Conservation (phyloP, 306 rosid species). For the Delonix regia region DNA sequence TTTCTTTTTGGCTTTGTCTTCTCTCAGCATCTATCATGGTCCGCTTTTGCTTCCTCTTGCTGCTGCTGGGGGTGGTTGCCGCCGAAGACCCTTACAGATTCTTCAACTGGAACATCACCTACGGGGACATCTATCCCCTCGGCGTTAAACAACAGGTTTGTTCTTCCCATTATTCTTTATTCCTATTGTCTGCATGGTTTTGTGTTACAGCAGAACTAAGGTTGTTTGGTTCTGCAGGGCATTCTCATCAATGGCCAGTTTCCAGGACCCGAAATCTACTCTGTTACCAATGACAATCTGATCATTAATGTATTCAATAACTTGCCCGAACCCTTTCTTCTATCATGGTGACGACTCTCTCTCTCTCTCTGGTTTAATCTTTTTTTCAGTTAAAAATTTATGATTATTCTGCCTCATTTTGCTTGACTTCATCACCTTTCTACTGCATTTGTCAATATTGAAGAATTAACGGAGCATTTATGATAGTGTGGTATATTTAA, state of each 20-base stretch:
- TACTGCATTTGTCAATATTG: neutral
- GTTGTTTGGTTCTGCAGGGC: neutral
- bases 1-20: neutral
- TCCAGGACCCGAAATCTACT: slow-evolving; percentile 8
- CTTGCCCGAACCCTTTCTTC: slow-evolving; percentile 2
- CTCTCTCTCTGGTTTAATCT: neutral
- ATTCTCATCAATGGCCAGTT: slow-evolving; percentile 24
- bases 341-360: slow-evolving; percentile 63
- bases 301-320: slow-evolving; percentile 20
- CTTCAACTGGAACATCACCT: slow-evolving; percentile 63
- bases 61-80: slow-evolving; percentile 22
- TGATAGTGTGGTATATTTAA: neutral
- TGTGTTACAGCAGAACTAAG: neutral
- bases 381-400: neutral
- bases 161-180: neutral
- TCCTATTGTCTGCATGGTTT: neutral
- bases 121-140: slow-evolving; percentile 62
- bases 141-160: slow-evolving; percentile 58
- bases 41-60: slow-evolving; percentile 34
- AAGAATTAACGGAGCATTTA: neutral
- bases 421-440: neutral
- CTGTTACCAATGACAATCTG: slow-evolving; percentile 21
- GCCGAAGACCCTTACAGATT: slow-evolving; percentile 61
- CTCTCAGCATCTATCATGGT: slow-evolving; percentile 26
- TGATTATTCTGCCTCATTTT: neutral